These are phyloP conservation scores for Trichomonascaceae sp. DNA, from an alignment of 1,139 yeast species.

Conservation along the genomic window DNA sequence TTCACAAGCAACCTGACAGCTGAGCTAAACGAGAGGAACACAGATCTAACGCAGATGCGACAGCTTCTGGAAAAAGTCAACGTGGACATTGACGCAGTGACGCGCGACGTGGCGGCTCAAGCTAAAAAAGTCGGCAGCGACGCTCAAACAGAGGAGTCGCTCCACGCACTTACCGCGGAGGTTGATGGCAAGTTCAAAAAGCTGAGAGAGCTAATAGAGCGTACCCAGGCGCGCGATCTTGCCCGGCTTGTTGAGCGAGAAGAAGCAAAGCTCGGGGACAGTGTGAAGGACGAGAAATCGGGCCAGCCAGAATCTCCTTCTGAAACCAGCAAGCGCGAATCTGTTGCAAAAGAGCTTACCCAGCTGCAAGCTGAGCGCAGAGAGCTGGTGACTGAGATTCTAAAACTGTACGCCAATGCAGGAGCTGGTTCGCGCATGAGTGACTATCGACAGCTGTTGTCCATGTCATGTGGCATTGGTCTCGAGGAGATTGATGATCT, in stretches of 20 bases:
- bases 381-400: conserved; percentile 31
- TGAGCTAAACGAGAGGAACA: conserved; percentile 39
- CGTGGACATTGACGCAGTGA: conserved; percentile 27
- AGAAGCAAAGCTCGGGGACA: conserved; percentile 24
- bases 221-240: conserved; percentile 43
- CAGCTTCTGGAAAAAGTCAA: conserved; percentile 29
- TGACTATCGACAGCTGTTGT: conserved; percentile 68
- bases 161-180: conserved; percentile 18
- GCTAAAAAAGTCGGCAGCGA: conserved; percentile 22
- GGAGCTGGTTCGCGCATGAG: conserved; percentile 48
- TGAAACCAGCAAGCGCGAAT: conserved; percentile 15
- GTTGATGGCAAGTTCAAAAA: conserved; percentile 22
- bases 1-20: conserved; percentile 43
- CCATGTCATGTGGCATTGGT: conserved; percentile 70
- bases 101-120: conserved; percentile 21
- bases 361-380: conserved; percentile 37
- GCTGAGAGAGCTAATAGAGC: conserved; percentile 35
- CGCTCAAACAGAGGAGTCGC: conserved; percentile 15
- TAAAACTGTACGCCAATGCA: conserved; percentile 34
- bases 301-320: conserved; percentile 1
- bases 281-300: conserved; percentile 1
- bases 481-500: conserved; percentile 72
- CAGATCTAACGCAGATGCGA: conserved; percentile 33
- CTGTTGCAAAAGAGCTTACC: conserved; percentile 30
- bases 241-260: conserved; percentile 34